Conservation (phyloP, 257 asterid genomes). For the Solanum medicagineum region DNA sequence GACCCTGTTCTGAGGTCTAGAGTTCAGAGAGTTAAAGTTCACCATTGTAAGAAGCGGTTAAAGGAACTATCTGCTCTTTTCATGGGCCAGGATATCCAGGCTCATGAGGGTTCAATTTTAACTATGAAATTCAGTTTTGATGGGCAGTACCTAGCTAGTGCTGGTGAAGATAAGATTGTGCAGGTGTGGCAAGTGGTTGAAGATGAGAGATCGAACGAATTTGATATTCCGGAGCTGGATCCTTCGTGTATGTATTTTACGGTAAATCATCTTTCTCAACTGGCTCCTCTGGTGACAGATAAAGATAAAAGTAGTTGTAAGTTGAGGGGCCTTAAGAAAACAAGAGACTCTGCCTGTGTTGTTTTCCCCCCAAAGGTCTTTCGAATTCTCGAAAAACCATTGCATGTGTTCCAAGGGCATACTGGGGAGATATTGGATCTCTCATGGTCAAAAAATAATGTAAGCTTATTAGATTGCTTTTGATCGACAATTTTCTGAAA, state of each 20-base stretch:
- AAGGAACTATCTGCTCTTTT: constrained; percentile 85
- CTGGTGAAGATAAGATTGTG: constrained; percentile 74
- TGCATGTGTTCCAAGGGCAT: constrained; percentile 72
- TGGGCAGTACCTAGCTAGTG: constrained; percentile 75
- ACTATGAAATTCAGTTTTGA: constrained; percentile 78
- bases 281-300: constrained; percentile 42
- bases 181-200: constrained; percentile 83
- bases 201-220: constrained; percentile 51
- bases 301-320: constrained; percentile 36
- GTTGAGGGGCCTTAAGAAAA: constrained; percentile 27
- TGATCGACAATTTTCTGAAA: neutral
- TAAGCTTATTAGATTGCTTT: constrained; percentile 21
- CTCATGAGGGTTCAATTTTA: constrained; percentile 74
- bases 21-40: constrained; percentile 50
- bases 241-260: constrained; percentile 81
- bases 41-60: constrained; percentile 30
- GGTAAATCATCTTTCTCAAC: constrained; percentile 54
- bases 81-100: constrained; percentile 66
- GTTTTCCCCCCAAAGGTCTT: constrained; percentile 70
- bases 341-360: constrained; percentile 70
- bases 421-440: constrained; percentile 63
- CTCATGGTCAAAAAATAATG: constrained; percentile 76
- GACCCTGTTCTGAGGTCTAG: constrained; percentile 14
- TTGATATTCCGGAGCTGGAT: constrained; percentile 53
- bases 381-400: constrained; percentile 60